phyloP scores from a whole-genome alignment of 2,329 filamentous ascomycete genomes.

The Aspergillus sp. region DNA sequence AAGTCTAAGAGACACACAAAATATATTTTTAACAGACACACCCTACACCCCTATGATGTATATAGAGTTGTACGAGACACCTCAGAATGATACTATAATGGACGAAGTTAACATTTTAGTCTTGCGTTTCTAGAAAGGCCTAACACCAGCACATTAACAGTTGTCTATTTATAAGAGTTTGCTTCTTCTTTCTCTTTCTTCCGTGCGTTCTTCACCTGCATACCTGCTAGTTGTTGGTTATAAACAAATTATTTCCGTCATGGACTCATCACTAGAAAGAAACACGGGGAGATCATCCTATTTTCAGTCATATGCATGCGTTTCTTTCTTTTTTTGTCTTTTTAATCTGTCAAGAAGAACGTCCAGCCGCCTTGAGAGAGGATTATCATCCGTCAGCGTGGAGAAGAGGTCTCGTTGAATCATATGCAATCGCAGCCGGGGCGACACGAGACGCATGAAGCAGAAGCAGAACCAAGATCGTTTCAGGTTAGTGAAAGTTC shows the following conservation, averaged over 20 bases:
- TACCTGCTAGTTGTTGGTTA: slow-evolving; percentile 10
- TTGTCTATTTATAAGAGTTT: neutral
- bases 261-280: slow-evolving; percentile 20
- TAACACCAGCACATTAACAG: neutral
- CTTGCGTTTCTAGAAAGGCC: neutral
- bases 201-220: slow-evolving; percentile 3
- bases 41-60: too few relatives aligned
- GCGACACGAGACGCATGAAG: slow-evolving; percentile 10
- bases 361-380: slow-evolving; percentile 3
- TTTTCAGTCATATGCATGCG: slow-evolving; percentile 13
- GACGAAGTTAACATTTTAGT: neutral
- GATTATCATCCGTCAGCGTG: slow-evolving; percentile 13
- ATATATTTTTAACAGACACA: neutral
- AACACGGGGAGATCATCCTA: slow-evolving; percentile 14
- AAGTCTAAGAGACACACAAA: neutral
- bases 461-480: slow-evolving; percentile 17
- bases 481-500: slow-evolving; percentile 17
- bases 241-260: slow-evolving; percentile 22
- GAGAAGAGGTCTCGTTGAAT: neutral
- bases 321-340: slow-evolving; percentile 20
- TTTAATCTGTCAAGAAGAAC: slow-evolving; percentile 15
- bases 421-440: neutral
- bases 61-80: neutral
- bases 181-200: neutral
- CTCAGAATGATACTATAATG: neutral